Evolutionary conservation across 2,329 filamentous ascomycete species (phyloP).

Genomic region (Cordyceps fumosorosea): DNA sequence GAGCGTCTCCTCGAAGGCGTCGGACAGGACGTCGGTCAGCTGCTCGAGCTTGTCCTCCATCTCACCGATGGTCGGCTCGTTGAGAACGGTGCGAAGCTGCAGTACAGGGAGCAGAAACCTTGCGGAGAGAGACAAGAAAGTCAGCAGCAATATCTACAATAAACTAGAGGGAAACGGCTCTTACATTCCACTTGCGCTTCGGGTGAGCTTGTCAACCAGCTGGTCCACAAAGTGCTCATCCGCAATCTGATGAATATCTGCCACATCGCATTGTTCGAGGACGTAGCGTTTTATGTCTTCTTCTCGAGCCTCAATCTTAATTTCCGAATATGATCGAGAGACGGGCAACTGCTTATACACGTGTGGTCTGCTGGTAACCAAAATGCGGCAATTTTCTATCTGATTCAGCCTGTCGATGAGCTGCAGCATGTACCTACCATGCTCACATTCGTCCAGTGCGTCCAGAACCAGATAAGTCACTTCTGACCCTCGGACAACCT

Average conservation of each 20-base stretch:
- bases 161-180: background rate
- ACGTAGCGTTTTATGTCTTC: slow-evolving; percentile 20
- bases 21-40: slow-evolving; percentile 20
- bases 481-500: background rate
- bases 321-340: background rate
- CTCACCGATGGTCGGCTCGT: slow-evolving; percentile 24
- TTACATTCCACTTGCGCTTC: slow-evolving; percentile 23
- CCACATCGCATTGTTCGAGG: slow-evolving; percentile 15
- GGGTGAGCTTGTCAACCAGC: slow-evolving; percentile 20
- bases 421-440: background rate
- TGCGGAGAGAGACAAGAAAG: background rate
- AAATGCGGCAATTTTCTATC: background rate
- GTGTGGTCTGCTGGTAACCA: background rate
- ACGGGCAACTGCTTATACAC: background rate
- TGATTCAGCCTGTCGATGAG: background rate
- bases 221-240: slow-evolving; percentile 19
- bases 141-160: background rate
- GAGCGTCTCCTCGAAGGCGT: slow-evolving; percentile 23
- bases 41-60: slow-evolving; percentile 21
- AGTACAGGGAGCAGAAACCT: slow-evolving; percentile 25
- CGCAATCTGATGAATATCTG: slow-evolving; percentile 18
- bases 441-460: background rate
- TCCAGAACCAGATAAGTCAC: background rate
- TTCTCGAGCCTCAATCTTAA: background rate
- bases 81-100: slow-evolving; percentile 23